Evolutionary conservation across 2,329 filamentous ascomycete genomes (phyloP).

Genomic region (Volutella citrinella): DNA sequence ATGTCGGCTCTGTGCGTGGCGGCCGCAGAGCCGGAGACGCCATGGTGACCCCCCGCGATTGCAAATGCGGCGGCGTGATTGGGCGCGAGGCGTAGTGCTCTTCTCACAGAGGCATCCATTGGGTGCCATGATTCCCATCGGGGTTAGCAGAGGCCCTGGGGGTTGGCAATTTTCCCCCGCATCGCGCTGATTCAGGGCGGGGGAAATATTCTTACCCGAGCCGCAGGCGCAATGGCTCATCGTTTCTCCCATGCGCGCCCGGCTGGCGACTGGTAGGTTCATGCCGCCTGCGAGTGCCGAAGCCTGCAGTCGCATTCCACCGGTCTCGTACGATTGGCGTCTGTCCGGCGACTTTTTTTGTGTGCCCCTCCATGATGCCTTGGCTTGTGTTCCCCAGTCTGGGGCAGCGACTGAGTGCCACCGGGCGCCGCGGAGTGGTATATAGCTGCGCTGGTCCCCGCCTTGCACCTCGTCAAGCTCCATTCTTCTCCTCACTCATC

Average conservation of each 20-base stretch:
- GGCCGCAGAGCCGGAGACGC: not conserved
- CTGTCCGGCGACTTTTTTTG: not conserved
- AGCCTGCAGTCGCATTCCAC: conserved; percentile 9
- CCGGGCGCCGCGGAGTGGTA: too few species aligned
- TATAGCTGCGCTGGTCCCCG: too few species aligned
- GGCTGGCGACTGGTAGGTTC: not conserved
- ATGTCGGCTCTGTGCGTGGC: conserved; percentile 12
- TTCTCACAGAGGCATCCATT: conserved; percentile 1
- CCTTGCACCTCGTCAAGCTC: too few species aligned
- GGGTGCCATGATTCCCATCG: not conserved
- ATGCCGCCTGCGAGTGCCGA: conserved; percentile 11
- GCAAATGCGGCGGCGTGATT: conserved; percentile 4
- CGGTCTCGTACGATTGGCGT: conserved; percentile 15
- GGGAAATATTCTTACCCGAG: conserved; percentile 15
- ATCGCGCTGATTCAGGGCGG: conserved; percentile 1
- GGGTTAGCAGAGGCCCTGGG: not conserved
- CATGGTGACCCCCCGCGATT: conserved; percentile 1
- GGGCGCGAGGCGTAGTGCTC: conserved; percentile 1
- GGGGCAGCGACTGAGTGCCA: conserved; percentile 1
- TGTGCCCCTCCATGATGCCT: too few species aligned
- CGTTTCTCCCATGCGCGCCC: conserved; percentile 5
- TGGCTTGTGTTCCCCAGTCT: not conserved
- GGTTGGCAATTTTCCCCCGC: conserved; percentile 6
- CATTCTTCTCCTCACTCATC: too few species aligned
- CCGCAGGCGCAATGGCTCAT: not conserved